A percentile compares a stretch with the other conserved stretches of the same genome.
These are phyloP conservation scores for Pascua guehoae DNA, from an alignment of 1,284 basidiomycete genomes.

Conservation along the genomic window DNA sequence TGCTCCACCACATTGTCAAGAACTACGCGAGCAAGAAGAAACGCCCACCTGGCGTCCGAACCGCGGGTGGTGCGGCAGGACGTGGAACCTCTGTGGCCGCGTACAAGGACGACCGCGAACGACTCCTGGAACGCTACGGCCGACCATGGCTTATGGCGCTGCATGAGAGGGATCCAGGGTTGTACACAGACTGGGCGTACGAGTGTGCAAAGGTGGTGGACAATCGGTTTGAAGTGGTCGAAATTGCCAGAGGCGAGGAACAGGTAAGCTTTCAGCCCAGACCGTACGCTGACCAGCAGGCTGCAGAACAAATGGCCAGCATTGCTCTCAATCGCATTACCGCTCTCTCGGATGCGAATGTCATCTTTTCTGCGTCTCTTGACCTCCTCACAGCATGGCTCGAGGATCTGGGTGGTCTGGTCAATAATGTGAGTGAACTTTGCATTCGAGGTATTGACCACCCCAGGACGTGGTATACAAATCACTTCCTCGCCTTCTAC, in stretches of 20 bases:
- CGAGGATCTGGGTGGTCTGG: slow-evolving; percentile 44
- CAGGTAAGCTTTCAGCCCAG: not conserved
- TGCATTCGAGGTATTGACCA: not conserved
- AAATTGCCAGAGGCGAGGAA: slow-evolving; percentile 13
- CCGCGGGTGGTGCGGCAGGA: slow-evolving; percentile 55
- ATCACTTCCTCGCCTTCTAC: slow-evolving; percentile 60
- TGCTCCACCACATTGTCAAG: slow-evolving; percentile 34
- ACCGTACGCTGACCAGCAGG: slow-evolving; percentile 3
- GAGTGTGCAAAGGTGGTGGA: slow-evolving; percentile 28
- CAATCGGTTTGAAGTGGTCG: slow-evolving; percentile 9
- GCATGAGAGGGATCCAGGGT: slow-evolving; percentile 57
- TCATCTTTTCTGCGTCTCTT: slow-evolving; percentile 62
- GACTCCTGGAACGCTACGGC: slow-evolving; percentile 60
- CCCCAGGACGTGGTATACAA: slow-evolving; percentile 36
- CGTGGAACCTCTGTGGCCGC: slow-evolving; percentile 46
- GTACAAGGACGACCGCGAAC: slow-evolving; percentile 59
- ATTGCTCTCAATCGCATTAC: slow-evolving; percentile 32
- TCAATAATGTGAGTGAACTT: slow-evolving; percentile 20
- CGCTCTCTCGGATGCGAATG: slow-evolving; percentile 32
- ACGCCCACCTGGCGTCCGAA: slow-evolving; percentile 63
- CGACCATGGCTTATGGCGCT: slow-evolving; percentile 62
- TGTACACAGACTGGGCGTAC: slow-evolving; percentile 48
- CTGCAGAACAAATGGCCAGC: slow-evolving; percentile 27
- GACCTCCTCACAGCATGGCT: slow-evolving; percentile 65
- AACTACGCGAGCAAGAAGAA: slow-evolving; percentile 32